These are phyloP conservation scores for Poteriospumella lacustris DNA, from an alignment of 108 stramenopile genomes.

Conservation along the genomic window DNA sequence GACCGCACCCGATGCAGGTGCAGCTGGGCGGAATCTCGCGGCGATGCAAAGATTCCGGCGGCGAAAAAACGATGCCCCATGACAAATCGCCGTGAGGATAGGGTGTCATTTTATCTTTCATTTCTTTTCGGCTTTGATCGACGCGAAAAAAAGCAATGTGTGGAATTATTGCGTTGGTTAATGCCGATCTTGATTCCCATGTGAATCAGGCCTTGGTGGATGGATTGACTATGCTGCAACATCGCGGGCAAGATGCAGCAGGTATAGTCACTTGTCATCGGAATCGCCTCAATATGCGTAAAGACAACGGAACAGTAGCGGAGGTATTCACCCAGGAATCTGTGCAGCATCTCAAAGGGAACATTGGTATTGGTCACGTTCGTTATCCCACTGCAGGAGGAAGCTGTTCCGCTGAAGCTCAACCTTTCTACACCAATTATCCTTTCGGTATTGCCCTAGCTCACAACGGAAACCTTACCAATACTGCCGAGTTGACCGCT, in stretches of 20 bases:
- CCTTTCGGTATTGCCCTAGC: conserved; percentile 93
- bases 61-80: too few relatives aligned
- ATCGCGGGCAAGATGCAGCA: conserved; percentile 99
- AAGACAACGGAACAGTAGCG: conserved; percentile 91
- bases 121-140: too few relatives aligned
- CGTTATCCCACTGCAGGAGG: conserved; percentile 95
- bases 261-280: conserved; percentile 77
- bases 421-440: conserved; percentile 94
- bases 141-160: too few relatives aligned
- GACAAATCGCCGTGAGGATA: too few relatives aligned
- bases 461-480: conserved; percentile 97
- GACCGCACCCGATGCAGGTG: too few relatives aligned
- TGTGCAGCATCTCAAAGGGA: conserved; percentile 82
- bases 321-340: conserved; percentile 92
- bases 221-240: conserved; percentile 94
- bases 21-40: too few relatives aligned
- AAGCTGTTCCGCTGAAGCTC: conserved; percentile 42
- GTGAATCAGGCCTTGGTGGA: conserved; percentile 92
- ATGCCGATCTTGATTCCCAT: not conserved
- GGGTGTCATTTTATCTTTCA: too few relatives aligned
- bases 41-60: too few relatives aligned
- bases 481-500: conserved; percentile 62
- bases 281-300: conserved; percentile 75
- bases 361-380: conserved; percentile 86
- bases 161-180: conserved; percentile 9